Conservation (phyloP, 306 rosid genomes). For the Gynostemma pentaphyllum region DNA sequence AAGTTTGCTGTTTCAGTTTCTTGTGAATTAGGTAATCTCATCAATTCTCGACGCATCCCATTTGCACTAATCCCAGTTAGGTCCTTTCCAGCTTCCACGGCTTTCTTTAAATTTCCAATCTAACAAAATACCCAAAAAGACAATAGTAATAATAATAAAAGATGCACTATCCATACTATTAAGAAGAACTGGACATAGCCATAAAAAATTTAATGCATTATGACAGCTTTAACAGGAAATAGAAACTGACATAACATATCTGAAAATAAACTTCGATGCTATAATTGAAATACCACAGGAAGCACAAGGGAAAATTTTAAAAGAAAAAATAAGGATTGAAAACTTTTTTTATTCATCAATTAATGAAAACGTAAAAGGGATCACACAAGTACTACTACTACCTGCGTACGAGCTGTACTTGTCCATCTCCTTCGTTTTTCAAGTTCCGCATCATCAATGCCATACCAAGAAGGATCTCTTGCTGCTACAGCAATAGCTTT, state of each 20-base stretch:
- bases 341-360: not conserved
- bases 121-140: conserved; percentile 24
- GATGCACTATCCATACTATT: not conserved
- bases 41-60: conserved; percentile 71
- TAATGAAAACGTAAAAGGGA: not conserved
- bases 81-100: conserved; percentile 50
- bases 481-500: conserved; percentile 90
- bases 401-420: conserved; percentile 77
- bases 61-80: conserved; percentile 29
- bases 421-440: conserved; percentile 94
- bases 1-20: conserved; percentile 41
- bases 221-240: not conserved
- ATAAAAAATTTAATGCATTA: not conserved
- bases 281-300: not conserved
- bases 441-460: conserved; percentile 82
- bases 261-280: not conserved
- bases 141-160: conserved; percentile 11
- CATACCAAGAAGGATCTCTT: conserved; percentile 77
- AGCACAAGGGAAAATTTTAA: not conserved
- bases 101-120: conserved; percentile 58
- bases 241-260: not conserved
- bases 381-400: conserved; percentile 29
- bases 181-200: not conserved
- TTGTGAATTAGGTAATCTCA: conserved; percentile 70
- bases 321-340: not conserved